Conservation (phyloP, 2,329 filamentous ascomycete species). For the Westerdykella sp. region DNA sequence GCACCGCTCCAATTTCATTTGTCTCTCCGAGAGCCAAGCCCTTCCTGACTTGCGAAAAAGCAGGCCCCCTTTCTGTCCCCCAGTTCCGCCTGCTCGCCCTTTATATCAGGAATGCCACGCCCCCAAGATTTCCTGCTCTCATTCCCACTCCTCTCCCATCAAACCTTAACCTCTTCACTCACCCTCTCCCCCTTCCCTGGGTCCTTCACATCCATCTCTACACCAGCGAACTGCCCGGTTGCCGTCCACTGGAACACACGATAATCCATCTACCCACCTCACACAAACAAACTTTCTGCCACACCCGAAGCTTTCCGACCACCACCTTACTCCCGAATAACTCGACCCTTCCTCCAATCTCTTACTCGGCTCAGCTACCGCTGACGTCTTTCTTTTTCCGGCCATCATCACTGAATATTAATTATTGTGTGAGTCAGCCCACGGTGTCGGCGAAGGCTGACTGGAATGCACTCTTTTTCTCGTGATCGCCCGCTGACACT, state of each 20-base stretch:
- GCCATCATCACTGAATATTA: constrained; percentile 9
- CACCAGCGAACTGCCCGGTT: constrained; percentile 21
- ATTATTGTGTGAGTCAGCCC: constrained; percentile 17
- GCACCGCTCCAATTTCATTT: background rate
- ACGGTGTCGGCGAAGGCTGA: constrained; percentile 4
- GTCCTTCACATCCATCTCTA: constrained; percentile 15
- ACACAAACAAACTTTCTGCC: constrained; percentile 5
- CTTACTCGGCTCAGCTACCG: constrained; percentile 18
- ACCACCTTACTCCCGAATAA: constrained; percentile 13
- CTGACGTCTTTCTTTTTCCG: constrained; percentile 12
- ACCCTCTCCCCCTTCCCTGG: constrained; percentile 12
- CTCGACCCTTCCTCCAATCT: constrained; percentile 10
- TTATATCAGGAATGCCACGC: constrained; percentile 29
- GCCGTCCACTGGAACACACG: constrained; percentile 23
- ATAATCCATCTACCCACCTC: constrained; percentile 5
- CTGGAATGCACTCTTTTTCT: constrained; percentile 6
- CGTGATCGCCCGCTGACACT: constrained; percentile 22
- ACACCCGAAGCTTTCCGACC: constrained; percentile 7
- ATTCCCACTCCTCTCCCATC: constrained; percentile 1
- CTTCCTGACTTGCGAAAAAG: background rate
- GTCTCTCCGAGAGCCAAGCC: background rate
- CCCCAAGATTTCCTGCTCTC: constrained; percentile 19
- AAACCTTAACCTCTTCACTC: background rate
- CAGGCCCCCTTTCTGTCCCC: background rate
- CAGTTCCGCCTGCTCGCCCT: background rate